Conservation (phyloP, 495 filamentous ascomycete genomes). For the Podospora bellae-mahoneyi region DNA sequence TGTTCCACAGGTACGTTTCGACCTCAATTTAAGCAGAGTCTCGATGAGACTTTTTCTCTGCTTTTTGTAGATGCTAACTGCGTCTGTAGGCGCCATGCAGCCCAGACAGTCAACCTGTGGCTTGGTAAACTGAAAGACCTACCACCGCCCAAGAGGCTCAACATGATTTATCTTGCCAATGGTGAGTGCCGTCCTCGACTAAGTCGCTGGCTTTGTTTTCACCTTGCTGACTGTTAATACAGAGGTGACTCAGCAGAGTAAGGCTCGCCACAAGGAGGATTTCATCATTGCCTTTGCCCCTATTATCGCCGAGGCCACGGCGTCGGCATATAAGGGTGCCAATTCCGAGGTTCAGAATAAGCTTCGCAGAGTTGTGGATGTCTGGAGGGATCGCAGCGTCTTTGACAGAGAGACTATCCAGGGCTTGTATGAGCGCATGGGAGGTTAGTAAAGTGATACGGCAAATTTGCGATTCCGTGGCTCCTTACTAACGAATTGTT, state of each 20-base stretch:
- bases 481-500: conserved; percentile 2
- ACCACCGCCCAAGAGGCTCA: conserved; percentile 75
- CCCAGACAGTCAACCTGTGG: conserved; percentile 85
- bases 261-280: conserved; percentile 82
- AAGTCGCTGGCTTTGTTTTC: conserved; percentile 15
- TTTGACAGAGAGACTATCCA: conserved; percentile 77
- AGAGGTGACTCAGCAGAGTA: conserved; percentile 96
- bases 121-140: conserved; percentile 83
- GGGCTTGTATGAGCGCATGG: conserved; percentile 70
- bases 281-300: conserved; percentile 89
- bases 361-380: conserved; percentile 82
- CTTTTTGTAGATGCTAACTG: conserved; percentile 20
- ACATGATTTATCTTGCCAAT: conserved; percentile 92
- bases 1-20: conserved; percentile 87
- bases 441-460: conserved; percentile 51
- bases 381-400: conserved; percentile 85
- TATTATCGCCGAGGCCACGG: conserved; percentile 80
- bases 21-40: background rate
- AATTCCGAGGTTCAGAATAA: conserved; percentile 81
- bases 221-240: conserved; percentile 9
- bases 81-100: conserved; percentile 71
- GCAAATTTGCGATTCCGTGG: background rate
- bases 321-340: conserved; percentile 81
- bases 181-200: conserved; percentile 49
- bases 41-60: background rate